Conservation (phyloP, 2,329 filamentous ascomycete species). For the Colletotrichum sojae region DNA sequence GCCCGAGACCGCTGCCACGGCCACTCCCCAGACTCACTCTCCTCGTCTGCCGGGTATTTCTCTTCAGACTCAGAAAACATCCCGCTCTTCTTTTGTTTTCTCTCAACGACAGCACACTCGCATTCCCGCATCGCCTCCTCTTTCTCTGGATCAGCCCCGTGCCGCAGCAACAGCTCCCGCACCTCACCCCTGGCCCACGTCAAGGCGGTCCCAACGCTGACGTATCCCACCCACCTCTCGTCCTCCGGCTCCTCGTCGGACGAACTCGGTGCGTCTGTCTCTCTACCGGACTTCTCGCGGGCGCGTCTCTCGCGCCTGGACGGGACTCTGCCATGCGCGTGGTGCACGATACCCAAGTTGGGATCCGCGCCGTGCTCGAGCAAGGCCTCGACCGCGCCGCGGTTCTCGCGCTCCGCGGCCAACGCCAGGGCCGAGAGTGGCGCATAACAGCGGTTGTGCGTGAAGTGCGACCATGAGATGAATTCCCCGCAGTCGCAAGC, state of each 20-base stretch:
- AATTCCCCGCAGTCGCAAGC: slow-evolving; percentile 1
- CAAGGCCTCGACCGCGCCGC: background rate
- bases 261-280: background rate
- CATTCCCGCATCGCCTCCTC: slow-evolving; percentile 3
- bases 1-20: background rate
- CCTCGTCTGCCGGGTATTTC: background rate
- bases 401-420: slow-evolving; percentile 2
- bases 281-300: background rate
- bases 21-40: background rate
- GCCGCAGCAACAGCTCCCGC: slow-evolving; percentile 2
- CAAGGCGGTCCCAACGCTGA: slow-evolving; percentile 6
- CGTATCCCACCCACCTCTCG: slow-evolving; percentile 8
- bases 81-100: background rate
- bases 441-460: background rate
- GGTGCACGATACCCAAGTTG: slow-evolving; percentile 12
- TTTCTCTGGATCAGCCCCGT: slow-evolving; percentile 1
- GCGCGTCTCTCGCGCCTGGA: background rate
- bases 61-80: background rate
- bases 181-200: slow-evolving; percentile 15
- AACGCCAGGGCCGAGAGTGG: slow-evolving; percentile 5
- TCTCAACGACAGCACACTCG: background rate
- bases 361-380: slow-evolving; percentile 17
- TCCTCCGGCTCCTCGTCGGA: slow-evolving; percentile 3
- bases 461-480: background rate
- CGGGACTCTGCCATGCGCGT: slow-evolving; percentile 9